Percentiles rank a stretch among this genome's conserved stretches.
Evolutionary conservation across 179 eudicot species (phyloP).

Genomic region (Carnegiea gigantea): DNA sequence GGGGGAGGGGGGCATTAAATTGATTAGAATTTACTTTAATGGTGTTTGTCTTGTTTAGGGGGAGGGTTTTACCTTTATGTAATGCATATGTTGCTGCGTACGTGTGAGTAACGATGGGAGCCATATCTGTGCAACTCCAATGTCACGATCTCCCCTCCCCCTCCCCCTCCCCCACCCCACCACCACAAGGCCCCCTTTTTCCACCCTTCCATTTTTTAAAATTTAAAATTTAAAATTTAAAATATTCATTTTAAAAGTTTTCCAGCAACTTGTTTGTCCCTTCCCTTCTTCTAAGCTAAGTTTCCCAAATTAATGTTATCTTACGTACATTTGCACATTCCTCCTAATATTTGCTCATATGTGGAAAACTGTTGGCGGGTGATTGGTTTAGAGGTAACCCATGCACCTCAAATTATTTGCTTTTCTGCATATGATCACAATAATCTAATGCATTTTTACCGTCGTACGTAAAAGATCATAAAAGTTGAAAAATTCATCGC

Average conservation of each 20-base stretch:
- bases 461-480: no score
- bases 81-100: conserved; percentile 32
- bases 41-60: conserved; percentile 25
- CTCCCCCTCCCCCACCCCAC: no score
- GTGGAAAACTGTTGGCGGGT: no score
- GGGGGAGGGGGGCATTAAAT: background rate
- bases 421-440: no score
- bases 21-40: background rate
- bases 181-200: background rate
- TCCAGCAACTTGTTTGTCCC: background rate
- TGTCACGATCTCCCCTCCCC: conserved; percentile 26
- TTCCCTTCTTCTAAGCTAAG: background rate
- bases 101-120: conserved; percentile 76
- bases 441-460: no score
- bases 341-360: background rate
- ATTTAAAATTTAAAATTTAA: background rate
- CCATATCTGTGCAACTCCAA: conserved; percentile 29
- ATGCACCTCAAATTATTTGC: no score
- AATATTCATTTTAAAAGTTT: background rate
- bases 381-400: no score
- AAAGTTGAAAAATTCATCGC: no score
- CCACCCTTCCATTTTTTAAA: background rate
- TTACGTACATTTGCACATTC: background rate
- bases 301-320: background rate
- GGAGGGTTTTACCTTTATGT: background rate